Base-by-base conservation (phyloP, 2,329 filamentous ascomycete species). In the Dactylellina drechsleri region DNA sequence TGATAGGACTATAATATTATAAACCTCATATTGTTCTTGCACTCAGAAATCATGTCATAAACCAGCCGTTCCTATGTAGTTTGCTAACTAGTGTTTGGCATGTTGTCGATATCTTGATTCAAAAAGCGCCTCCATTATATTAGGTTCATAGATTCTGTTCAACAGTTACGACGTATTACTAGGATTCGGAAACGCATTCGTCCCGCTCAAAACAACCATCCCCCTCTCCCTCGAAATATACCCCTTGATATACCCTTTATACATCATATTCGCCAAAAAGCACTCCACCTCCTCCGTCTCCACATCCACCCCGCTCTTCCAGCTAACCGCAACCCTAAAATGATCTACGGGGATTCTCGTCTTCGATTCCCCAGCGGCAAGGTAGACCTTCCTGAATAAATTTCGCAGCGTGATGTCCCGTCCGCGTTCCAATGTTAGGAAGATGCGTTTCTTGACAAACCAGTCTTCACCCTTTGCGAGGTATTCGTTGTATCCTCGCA, bases 191-290 rank as follows among this genome's bases (percentile, higher is more conserved):
- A 99, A 99, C 1, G 95, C 94, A 47, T 92, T 92, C 71, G 87
- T 91, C 82, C 97, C 98, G 82, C 92, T 97, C 68, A 99, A 84
- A 18, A 99, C 95, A 28, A 99, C 91, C 78, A 93, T 93, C 40
- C 91, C 91, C 78, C 91, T 89, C 78, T 97, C 93, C 65, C 94
- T 90, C 36, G 94, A 90, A 78, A 99, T 99, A 83, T 99, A 99
- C 47, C 96, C 95, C 83, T 98, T 99, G 92, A 99, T 97, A 23
- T 95, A 85, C 72, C 91, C 91, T 92, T 98, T 99, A 85, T 98
- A 99, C 76, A 99, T 97, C 87, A 97, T 92, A 81, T 97, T 98
- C 28, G 95, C 92, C 80, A 99, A 81, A 79, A 97, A 84, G 82
- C 95, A 99, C 82, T 99, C 96, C 2, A 98, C 93, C 82, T 99